Base-by-base conservation (phyloP, 1,284 basidiomycete species). In the Rhodotorula sp. region DNA sequence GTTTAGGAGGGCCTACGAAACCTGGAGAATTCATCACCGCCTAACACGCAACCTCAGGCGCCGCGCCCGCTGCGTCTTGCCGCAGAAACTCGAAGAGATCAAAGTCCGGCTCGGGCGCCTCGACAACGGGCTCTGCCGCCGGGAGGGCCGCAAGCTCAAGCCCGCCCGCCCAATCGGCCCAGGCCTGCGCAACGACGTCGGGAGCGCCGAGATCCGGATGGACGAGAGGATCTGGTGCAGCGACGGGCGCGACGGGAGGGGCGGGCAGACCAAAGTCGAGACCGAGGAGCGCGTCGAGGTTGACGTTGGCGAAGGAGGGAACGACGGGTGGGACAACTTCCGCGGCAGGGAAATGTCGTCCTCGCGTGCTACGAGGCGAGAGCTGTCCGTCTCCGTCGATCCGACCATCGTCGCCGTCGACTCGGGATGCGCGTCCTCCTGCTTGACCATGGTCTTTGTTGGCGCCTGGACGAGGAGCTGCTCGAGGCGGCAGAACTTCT, bases 331-430 rank as follows among this genome's bases (percentile, higher is more conserved):
- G 55, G 69, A 68, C 69, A 68, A 56, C 66, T 71, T 74, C 72
- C 74, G 72, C 74, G 67, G 74, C 74, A 74, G 74, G 72, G 74
- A 64, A 32, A 32, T 29, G 29, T 71, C 70, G 48, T 66, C 72
- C 68, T 71, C 72, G 67, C 72, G 74, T 76, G 74, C 74, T 67
- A 70, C 67, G 72, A 71, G 70, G 74, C 72, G 67, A 67, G 60
- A 62, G 67, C 61, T 71, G 68, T 70, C 64, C 64, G 51, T 51
- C 58, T 54, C 65, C 54, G 56, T n/a, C 61, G 62, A 36, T 60
- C 56, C 39, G 13, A 27, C 7, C 46, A n/a, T 15, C 29, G 57
- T 54, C 56, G 19, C 7, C n/a, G 39, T 59, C 21, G 54, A 15
- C 46, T 12, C 4, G 32, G 34, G 44, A 63, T 37, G 53, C 46